Percentiles rank a stretch among this genome's conserved stretches.
phyloP scores from a whole-genome alignment of 2,329 filamentous ascomycete species.

The Metarhizium rileyi region DNA sequence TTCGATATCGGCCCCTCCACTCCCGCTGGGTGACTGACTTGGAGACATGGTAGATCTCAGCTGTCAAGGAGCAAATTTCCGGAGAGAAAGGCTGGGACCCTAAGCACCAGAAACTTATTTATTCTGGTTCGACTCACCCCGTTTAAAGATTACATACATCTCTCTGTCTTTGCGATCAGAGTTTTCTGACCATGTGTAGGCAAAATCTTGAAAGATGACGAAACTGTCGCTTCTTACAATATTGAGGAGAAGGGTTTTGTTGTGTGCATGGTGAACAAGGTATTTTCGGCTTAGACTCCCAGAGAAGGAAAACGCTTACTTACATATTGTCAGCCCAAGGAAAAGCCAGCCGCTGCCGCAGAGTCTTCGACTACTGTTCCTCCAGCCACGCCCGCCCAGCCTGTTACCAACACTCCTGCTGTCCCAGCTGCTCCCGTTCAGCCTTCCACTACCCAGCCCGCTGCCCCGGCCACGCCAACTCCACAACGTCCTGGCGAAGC shows the following conservation, averaged over 20 bases:
- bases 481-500: conserved; percentile 35
- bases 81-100: conserved; percentile 92
- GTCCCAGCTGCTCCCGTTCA: conserved; percentile 33
- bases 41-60: conserved; percentile 54
- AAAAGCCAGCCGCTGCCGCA: conserved; percentile 53
- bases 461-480: conserved; percentile 43
- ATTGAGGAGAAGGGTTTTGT: conserved; percentile 99
- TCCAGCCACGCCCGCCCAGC: conserved; percentile 44
- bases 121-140: conserved; percentile 61
- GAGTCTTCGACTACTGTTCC: conserved; percentile 52
- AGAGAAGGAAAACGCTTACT: background rate
- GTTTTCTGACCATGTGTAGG: conserved; percentile 43
- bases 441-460: conserved; percentile 35
- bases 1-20: conserved; percentile 8
- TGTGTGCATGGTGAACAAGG: conserved; percentile 97
- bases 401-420: conserved; percentile 52
- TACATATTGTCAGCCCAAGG: conserved; percentile 26
- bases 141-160: conserved; percentile 11
- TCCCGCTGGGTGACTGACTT: conserved; percentile 10
- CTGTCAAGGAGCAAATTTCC: conserved; percentile 87
- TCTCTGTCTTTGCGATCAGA: conserved; percentile 1
- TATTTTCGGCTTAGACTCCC: conserved; percentile 28
- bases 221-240: conserved; percentile 92
- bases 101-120: conserved; percentile 89
- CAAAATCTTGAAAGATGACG: conserved; percentile 97